Percentiles rank a stretch among this genome's conserved stretches.
Evolutionary conservation across 495 filamentous ascomycete species (phyloP).

Genomic region (Pyronema omphalodes): DNA sequence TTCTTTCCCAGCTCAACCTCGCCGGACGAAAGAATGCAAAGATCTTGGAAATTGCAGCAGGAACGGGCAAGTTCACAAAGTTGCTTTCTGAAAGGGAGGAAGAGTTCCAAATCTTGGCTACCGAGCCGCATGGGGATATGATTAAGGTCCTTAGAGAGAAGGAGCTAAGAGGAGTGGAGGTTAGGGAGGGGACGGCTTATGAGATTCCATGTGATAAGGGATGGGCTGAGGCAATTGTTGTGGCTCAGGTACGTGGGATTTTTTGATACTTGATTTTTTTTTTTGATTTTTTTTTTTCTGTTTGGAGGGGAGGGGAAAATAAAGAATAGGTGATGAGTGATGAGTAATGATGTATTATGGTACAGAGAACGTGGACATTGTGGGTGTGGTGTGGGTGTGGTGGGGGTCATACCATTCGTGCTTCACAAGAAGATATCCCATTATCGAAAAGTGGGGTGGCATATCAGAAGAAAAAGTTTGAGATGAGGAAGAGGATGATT

Average conservation of each 20-base stretch:
- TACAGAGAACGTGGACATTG: too few relatives aligned
- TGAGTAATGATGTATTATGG: too few relatives aligned
- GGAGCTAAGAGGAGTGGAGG: constrained; percentile 30
- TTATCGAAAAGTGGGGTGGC: too few relatives aligned
- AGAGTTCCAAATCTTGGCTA: constrained; percentile 36
- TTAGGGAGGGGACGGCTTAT: constrained; percentile 32
- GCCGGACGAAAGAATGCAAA: constrained; percentile 26
- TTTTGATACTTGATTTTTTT: neutral
- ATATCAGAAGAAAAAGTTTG: too few relatives aligned
- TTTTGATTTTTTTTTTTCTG: neutral
- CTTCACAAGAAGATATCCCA: too few relatives aligned
- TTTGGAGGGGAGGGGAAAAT: too few relatives aligned
- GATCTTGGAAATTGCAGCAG: constrained; percentile 44
- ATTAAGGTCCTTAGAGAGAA: constrained; percentile 36
- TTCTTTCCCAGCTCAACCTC: constrained; percentile 34
- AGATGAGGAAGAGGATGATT: too few relatives aligned
- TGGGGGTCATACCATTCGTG: too few relatives aligned
- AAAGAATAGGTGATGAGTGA: too few relatives aligned
- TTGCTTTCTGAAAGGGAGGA: constrained; percentile 35
- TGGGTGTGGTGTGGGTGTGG: too few relatives aligned
- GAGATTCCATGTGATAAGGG: constrained; percentile 33
- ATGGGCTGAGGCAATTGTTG: constrained; percentile 43
- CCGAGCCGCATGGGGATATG: constrained; percentile 47
- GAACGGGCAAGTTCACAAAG: constrained; percentile 51
- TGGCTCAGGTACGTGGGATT: constrained; percentile 37